Percentiles rank a stretch among this genome's conserved stretches.
These are phyloP conservation scores for Anastatica hierochuntica DNA, from an alignment of 345 rosid species.

Conservation along the genomic window DNA sequence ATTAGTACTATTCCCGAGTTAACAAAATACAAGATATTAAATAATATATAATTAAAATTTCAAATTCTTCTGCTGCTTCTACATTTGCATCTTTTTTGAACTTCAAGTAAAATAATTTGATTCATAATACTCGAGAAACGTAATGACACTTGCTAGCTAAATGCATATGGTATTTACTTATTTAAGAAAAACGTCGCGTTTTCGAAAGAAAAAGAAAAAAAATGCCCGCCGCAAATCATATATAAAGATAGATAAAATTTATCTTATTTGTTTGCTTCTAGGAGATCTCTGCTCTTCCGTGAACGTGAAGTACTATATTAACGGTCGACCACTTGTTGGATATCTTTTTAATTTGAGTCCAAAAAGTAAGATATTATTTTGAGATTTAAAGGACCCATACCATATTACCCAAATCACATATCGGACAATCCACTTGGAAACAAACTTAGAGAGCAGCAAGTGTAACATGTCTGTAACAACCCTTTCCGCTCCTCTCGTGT, in stretches of 20 bases:
- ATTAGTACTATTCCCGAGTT: slow-evolving; percentile 6
- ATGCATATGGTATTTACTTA: background rate
- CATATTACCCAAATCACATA: slow-evolving; percentile 23
- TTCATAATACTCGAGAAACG: too few relatives aligned
- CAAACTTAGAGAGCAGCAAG: slow-evolving; percentile 16
- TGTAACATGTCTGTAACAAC: slow-evolving; percentile 24
- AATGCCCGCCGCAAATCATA: slow-evolving; percentile 23
- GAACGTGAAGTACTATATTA: slow-evolving; percentile 26
- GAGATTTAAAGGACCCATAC: slow-evolving; percentile 27
- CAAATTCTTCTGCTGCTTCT: background rate
- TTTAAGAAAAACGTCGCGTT: slow-evolving; percentile 8
- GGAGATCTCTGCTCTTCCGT: slow-evolving; percentile 25
- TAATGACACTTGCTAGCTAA: too few relatives aligned
- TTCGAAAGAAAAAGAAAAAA: too few relatives aligned
- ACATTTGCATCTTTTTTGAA: too few relatives aligned
- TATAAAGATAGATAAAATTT: too few relatives aligned
- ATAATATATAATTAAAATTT: background rate
- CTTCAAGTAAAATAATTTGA: too few relatives aligned
- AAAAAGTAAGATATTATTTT: slow-evolving; percentile 28
- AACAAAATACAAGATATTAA: slow-evolving; percentile 6
- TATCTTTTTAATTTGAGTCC: slow-evolving; percentile 22
- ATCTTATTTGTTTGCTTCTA: slow-evolving; percentile 10
- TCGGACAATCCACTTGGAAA: slow-evolving; percentile 18
- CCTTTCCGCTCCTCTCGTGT: too few relatives aligned
- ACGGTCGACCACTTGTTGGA: slow-evolving; percentile 24